phyloP scores from a whole-genome alignment of 768 basidiomycete species.

The Termitomyces sp. region DNA sequence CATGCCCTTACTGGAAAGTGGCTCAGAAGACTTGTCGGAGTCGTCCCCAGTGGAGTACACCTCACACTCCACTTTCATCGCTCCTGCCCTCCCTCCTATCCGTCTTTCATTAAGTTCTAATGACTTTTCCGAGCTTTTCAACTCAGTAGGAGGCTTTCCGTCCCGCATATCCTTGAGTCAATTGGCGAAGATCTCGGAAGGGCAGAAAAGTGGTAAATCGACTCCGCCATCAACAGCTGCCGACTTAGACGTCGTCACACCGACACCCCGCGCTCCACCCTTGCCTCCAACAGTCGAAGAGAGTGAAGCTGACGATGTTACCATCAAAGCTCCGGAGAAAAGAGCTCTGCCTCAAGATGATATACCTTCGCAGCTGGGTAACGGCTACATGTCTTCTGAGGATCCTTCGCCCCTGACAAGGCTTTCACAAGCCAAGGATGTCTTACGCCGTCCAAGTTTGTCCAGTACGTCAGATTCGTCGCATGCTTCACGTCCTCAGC shows the following conservation, averaged over 20 bases:
- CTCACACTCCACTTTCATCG: constrained; percentile 73
- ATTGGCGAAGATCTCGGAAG: constrained; percentile 39
- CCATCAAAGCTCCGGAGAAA: constrained; percentile 7
- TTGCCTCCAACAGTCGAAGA: constrained; percentile 11
- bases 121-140: constrained; percentile 76
- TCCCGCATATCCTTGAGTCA: constrained; percentile 43
- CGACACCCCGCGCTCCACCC: constrained; percentile 21
- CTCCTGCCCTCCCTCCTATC: constrained; percentile 85
- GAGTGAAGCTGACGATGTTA: constrained; percentile 12
- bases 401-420: background rate
- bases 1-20: constrained; percentile 27
- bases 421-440: constrained; percentile 6
- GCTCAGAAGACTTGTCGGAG: constrained; percentile 45
- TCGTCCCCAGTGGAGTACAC: constrained; percentile 62
- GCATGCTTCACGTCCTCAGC: background rate
- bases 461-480: constrained; percentile 7
- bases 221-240: constrained; percentile 30
- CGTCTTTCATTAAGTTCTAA: constrained; percentile 82
- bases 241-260: constrained; percentile 21
- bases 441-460: constrained; percentile 5
- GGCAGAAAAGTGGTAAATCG: constrained; percentile 18
- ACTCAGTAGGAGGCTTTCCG: constrained; percentile 47
- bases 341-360: background rate
- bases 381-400: background rate
- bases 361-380: background rate